These are phyloP conservation scores for Apiotrichum veenhuisii DNA, from an alignment of 1,284 basidiomycete species.

Conservation along the genomic window DNA sequence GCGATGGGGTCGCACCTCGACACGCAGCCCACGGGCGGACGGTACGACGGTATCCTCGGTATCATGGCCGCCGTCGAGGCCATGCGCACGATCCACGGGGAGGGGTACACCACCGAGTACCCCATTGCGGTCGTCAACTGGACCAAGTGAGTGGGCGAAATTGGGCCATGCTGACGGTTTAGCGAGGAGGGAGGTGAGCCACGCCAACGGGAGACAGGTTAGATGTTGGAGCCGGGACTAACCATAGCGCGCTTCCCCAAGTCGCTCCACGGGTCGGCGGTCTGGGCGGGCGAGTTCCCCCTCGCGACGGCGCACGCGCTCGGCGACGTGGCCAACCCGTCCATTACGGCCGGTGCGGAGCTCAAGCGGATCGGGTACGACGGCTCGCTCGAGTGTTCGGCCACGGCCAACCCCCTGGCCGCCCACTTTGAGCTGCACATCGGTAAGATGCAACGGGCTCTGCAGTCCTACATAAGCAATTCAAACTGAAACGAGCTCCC, in stretches of 20 bases:
- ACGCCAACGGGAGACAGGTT: no score
- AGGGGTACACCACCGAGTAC: slow-evolving; percentile 13
- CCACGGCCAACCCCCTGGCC: slow-evolving; percentile 20
- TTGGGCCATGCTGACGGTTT: not conserved
- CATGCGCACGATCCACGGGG: slow-evolving; percentile 19
- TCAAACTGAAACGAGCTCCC: not conserved
- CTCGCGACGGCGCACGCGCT: slow-evolving; percentile 9
- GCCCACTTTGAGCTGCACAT: slow-evolving; percentile 41
- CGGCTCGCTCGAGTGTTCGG: slow-evolving; percentile 4
- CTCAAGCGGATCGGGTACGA: slow-evolving; percentile 18
- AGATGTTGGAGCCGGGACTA: not conserved
- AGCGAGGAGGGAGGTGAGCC: not conserved
- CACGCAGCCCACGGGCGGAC: slow-evolving; percentile 33
- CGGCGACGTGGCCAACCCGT: slow-evolving; percentile 13
- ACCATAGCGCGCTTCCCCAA: slow-evolving; percentile 15
- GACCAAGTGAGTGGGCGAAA: slow-evolving; percentile 19
- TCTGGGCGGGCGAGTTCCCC: slow-evolving; percentile 23
- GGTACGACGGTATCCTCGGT: slow-evolving; percentile 38
- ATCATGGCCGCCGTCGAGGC: slow-evolving; percentile 28
- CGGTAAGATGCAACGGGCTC: not conserved
- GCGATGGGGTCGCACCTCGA: slow-evolving; percentile 36
- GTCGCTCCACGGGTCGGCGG: slow-evolving; percentile 14
- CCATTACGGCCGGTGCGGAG: slow-evolving; percentile 14
- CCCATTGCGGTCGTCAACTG: slow-evolving; percentile 26
- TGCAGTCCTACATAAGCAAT: not conserved